Evolutionary conservation across 2,329 filamentous ascomycete genomes (phyloP).

Genomic region (Phialophora chinensis): DNA sequence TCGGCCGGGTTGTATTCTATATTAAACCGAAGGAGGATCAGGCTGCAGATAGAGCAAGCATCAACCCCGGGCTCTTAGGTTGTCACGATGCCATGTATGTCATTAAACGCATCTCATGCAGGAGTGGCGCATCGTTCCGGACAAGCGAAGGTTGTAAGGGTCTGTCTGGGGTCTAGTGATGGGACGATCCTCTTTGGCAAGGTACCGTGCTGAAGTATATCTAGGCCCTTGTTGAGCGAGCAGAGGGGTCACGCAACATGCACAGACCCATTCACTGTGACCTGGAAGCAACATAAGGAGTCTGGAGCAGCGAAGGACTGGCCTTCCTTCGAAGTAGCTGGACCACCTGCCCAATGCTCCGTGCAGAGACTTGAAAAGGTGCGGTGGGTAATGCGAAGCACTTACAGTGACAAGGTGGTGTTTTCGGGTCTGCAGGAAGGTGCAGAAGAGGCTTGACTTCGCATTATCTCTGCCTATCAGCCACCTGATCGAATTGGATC

Average conservation of each 20-base stretch:
- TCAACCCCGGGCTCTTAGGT: conserved; percentile 3
- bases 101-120: background rate
- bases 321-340: background rate
- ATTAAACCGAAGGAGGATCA: conserved; percentile 1
- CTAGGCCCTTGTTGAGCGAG: background rate
- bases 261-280: background rate
- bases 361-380: background rate
- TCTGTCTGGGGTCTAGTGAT: background rate
- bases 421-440: background rate
- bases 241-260: background rate
- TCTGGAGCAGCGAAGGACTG: background rate
- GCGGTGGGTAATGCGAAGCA: background rate
- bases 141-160: background rate
- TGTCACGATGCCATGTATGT: conserved; percentile 4
- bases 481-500: background rate
- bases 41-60: conserved; percentile 6
- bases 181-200: background rate
- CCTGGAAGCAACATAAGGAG: background rate
- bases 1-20: background rate
- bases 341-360: conserved; percentile 1
- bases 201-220: background rate
- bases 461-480: background rate
- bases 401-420: background rate
- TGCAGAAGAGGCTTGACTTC: background rate
- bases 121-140: background rate